Evolutionary conservation across 176 grass and related monocot genomes (phyloP), one percentile per base, ranked within the genome.

Genomic region (Dendrocalamus sinicus): DNA sequence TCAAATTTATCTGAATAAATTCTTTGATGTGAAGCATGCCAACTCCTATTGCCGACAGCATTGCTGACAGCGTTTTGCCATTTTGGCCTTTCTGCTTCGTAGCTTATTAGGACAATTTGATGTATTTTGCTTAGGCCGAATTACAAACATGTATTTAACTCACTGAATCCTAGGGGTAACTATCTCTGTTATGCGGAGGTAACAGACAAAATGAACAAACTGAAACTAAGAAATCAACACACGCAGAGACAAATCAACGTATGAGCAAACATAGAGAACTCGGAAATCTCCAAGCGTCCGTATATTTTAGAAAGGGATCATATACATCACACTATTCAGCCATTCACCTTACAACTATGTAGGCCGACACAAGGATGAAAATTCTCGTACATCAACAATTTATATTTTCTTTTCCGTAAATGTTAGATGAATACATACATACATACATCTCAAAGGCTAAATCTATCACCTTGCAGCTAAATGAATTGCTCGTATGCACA

Each of bases 401-500:
- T 83, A 60, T 91, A 79, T 80, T 87, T 91, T 60, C 51, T 68
- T 91, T 87, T 59, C 57, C 39, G 20, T 86, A 78, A 78, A 54
- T 57, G 24, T 83, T 86, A 85, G 44, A 81, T 75, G 45, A 72
- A 73, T 77, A 80, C 71, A 60, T 74, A 87, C 77, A 87, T 66
- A 85, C 26, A 84, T 67, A 90, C 73, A 85, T 5, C 30, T 66
- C 24, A 24, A 78, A 57, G 67, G 46, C 86, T 63, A 91, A 72
- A 89, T 17, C 74, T 86, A 88, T 45, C 63, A 77, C 28, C 30
- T 89, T 73, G 71, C 62, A 84, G 28, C 80, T 81, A 78, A 91
- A 92, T 90, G 81, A 83, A 79, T 63, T 54, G 77, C 84, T 75
- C 63, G 4, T 92, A 90, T 95, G 70, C 88, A 95, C 93, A 92